These are phyloP conservation scores for Lophium mytilinum DNA, from an alignment of 495 filamentous ascomycete species.

Conservation along the genomic window DNA sequence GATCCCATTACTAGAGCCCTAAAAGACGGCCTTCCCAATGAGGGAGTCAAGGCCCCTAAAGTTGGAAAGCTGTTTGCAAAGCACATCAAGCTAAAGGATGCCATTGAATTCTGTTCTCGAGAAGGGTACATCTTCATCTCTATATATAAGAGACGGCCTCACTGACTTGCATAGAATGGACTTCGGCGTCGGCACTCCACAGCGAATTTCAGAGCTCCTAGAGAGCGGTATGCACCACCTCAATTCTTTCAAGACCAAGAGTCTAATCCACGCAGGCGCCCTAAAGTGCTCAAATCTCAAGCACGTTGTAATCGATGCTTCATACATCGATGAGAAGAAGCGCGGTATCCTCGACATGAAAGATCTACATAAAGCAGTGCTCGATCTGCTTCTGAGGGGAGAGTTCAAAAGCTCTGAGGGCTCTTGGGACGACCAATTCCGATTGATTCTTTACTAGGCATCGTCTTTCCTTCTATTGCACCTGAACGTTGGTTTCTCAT, in stretches of 20 bases:
- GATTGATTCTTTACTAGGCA: not conserved
- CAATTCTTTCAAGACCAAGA: conserved; percentile 17
- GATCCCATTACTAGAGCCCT: conserved; percentile 47
- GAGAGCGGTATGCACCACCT: conserved; percentile 50
- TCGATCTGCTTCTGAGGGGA: conserved; percentile 55
- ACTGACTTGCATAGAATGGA: conserved; percentile 46
- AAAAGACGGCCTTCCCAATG: conserved; percentile 68
- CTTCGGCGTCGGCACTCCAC: conserved; percentile 84
- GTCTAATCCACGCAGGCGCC: conserved; percentile 43
- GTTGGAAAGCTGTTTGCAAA: conserved; percentile 96
- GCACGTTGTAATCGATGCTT: conserved; percentile 79
- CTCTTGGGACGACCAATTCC: not conserved
- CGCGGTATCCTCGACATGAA: conserved; percentile 87
- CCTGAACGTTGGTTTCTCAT: no score
- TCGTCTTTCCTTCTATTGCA: no score
- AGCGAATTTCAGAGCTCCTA: conserved; percentile 70
- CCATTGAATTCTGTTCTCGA: conserved; percentile 57
- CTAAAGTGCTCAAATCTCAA: conserved; percentile 61
- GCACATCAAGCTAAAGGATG: conserved; percentile 90
- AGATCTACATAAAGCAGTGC: conserved; percentile 71
- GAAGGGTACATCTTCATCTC: conserved; percentile 29
- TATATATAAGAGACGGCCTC: not conserved
- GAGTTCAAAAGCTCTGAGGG: conserved; percentile 50
- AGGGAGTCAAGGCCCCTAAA: conserved; percentile 37
- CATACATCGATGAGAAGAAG: conserved; percentile 87